Conservation (phyloP, 768 basidiomycete genomes). For the Tylopilus balloui region DNA sequence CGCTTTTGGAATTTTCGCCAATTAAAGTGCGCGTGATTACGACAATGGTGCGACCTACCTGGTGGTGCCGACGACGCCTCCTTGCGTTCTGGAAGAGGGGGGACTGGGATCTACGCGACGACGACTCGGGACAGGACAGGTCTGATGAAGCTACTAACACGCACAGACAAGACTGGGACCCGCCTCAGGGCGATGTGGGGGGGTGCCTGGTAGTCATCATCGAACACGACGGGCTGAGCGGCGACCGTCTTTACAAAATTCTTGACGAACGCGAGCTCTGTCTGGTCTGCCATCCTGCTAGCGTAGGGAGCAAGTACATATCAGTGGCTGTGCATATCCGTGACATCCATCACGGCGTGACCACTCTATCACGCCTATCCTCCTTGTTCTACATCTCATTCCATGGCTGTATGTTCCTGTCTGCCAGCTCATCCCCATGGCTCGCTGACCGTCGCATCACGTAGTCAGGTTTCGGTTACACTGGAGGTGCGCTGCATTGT, state of each 20-base stretch:
- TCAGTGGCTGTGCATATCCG: conserved; percentile 20
- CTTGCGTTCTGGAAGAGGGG: conserved; percentile 55
- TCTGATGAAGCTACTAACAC: conserved; percentile 15
- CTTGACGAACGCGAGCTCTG: conserved; percentile 59
- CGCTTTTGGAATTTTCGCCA: conserved; percentile 9
- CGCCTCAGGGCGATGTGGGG: conserved; percentile 60
- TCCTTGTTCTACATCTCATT: conserved; percentile 6
- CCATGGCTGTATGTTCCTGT: conserved; percentile 37
- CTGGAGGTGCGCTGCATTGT: conserved; percentile 45
- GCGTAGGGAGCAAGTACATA: not conserved
- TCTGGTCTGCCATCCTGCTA: conserved; percentile 53
- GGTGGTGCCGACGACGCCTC: conserved; percentile 28
- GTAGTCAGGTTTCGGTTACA: conserved; percentile 65
- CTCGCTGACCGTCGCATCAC: conserved; percentile 11
- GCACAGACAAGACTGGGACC: conserved; percentile 65
- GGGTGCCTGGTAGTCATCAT: conserved; percentile 75
- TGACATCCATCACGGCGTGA: conserved; percentile 22
- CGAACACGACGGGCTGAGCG: conserved; percentile 61
- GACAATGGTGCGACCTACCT: conserved; percentile 24
- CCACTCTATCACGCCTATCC: conserved; percentile 15
- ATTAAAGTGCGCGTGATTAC: conserved; percentile 8
- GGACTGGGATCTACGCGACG: conserved; percentile 48
- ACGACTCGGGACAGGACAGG: conserved; percentile 4
- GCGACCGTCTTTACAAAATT: conserved; percentile 61
- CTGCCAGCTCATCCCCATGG: not conserved